Evolutionary conservation across 2,329 filamentous ascomycete species (phyloP).

Genomic region (Exophiala sp.): DNA sequence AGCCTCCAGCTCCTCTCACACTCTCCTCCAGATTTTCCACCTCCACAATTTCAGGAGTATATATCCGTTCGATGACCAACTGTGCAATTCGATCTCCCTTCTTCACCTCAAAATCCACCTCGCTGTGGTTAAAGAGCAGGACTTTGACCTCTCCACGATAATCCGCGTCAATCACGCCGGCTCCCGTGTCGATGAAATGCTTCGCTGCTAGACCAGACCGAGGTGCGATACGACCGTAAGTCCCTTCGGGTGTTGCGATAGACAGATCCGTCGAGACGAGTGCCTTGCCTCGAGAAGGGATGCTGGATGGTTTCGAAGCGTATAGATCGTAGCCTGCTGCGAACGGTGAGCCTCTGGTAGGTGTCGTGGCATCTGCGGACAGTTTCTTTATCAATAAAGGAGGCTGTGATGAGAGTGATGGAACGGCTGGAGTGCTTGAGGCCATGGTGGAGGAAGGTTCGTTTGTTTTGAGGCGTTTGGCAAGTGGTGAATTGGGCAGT

Average conservation of each 20-base stretch:
- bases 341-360: slow-evolving; percentile 82
- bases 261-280: slow-evolving; percentile 87
- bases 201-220: slow-evolving; percentile 89
- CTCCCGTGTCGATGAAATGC: slow-evolving; percentile 93
- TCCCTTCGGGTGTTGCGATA: slow-evolving; percentile 85
- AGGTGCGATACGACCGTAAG: slow-evolving; percentile 84
- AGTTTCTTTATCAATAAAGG: slow-evolving; percentile 85
- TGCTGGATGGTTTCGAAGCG: slow-evolving; percentile 65
- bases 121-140: slow-evolving; percentile 87
- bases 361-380: slow-evolving; percentile 70
- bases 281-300: slow-evolving; percentile 78
- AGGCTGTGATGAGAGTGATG: slow-evolving; percentile 43
- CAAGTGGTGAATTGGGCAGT: slow-evolving; percentile 67
- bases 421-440: slow-evolving; percentile 23
- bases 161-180: slow-evolving; percentile 95
- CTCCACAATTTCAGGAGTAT: slow-evolving; percentile 86
- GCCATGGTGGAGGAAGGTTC: slow-evolving; percentile 30
- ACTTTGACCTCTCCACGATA: slow-evolving; percentile 94
- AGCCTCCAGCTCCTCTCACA: slow-evolving; percentile 83
- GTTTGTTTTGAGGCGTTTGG: slow-evolving; percentile 73
- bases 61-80: slow-evolving; percentile 89
- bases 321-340: slow-evolving; percentile 96
- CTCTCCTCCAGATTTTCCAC: slow-evolving; percentile 86
- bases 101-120: slow-evolving; percentile 74
- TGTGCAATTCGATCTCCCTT: slow-evolving; percentile 91